Conservation (phyloP, 805 yeast species). For the Ogataea trehaloabstinens region DNA sequence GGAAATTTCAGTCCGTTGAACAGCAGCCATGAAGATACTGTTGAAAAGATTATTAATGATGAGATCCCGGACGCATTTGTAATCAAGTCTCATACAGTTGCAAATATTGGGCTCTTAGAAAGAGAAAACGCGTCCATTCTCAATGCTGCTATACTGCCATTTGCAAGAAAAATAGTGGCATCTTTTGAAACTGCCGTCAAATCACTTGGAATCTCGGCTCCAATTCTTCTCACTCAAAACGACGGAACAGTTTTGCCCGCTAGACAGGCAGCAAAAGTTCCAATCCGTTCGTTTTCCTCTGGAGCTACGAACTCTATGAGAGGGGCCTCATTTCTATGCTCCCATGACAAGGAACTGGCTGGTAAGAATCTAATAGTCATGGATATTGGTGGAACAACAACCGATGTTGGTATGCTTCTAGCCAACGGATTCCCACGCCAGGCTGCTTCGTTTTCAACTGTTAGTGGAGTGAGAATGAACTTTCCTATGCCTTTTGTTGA, state of each 20-base stretch:
- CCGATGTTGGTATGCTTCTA: slow-evolving; percentile 44
- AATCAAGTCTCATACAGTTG: slow-evolving; percentile 39
- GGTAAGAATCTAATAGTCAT: slow-evolving; percentile 36
- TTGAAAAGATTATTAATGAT: slow-evolving; percentile 30
- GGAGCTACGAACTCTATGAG: slow-evolving; percentile 50
- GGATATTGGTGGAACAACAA: slow-evolving; percentile 50
- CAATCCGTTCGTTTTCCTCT: slow-evolving; percentile 47
- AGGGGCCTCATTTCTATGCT: slow-evolving; percentile 41
- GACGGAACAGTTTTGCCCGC: slow-evolving; percentile 47
- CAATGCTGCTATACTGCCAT: slow-evolving; percentile 43
- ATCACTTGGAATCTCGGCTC: slow-evolving; percentile 35
- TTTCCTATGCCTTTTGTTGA: slow-evolving; percentile 50
- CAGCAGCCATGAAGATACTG: slow-evolving; percentile 37
- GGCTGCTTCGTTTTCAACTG: slow-evolving; percentile 37
- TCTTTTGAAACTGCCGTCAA: slow-evolving; percentile 40
- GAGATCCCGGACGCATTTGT: slow-evolving; percentile 35
- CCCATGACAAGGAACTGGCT: slow-evolving; percentile 24
- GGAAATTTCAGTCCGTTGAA: slow-evolving; percentile 42
- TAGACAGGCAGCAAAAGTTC: slow-evolving; percentile 37
- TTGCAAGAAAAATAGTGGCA: slow-evolving; percentile 40
- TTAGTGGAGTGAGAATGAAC: slow-evolving; percentile 48
- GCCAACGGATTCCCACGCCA: slow-evolving; percentile 47
- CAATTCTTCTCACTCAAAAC: slow-evolving; percentile 43
- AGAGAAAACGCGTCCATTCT: slow-evolving; percentile 48
- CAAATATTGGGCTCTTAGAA: slow-evolving; percentile 44